Evolutionary conservation across 148 eudicot genomes (phyloP), one percentile per base, ranked within the genome.

Genomic region (Nepenthes mirabilis): DNA sequence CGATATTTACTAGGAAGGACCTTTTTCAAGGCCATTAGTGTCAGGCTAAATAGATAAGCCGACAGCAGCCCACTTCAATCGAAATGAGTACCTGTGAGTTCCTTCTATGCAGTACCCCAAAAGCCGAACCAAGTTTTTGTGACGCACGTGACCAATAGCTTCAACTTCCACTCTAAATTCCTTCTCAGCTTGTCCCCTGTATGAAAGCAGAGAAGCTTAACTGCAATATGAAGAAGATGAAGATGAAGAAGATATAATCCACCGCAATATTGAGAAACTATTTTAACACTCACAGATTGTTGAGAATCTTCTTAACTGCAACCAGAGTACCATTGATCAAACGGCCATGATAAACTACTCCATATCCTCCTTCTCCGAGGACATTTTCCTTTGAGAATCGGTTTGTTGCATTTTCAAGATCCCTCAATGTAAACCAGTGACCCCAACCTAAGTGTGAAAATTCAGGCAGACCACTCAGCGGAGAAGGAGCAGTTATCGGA

Each of bases 51-150:
- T 40, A 8, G 8, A 40, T 40, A 40, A 23, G 23, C 23, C 23
- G 23, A 40, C 45, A 40, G 45, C 45, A 40, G 45, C 45, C 45
- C 45, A 40, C 4, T 4, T 3, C 45, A 8, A 40, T 8, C 0
- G 45, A 40, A 40, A 40, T 40, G 45, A 8, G 8, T 40, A 88
- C 96, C 96, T 81, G 72, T 88, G 87, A 70, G 80, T 81, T 52
- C 96, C 96, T 72, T 88, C 96, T 51, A 88, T 83, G 74, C 96
- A 88, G 65, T 88, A 88, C 35, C 96, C 96, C 65, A 88, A 83
- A 75, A 88, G 96, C 43, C 96, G 79, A 62, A 88, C 96, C 57
- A 88, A 80, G 50, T 88, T 88, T 74, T 88, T 88, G 52, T 88
- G 96, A 37, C 96, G 89, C 58, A 88, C 96, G 71, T 88, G 91